Percentiles rank a stretch among this genome's conserved stretches.
phyloP scores from a whole-genome alignment of 805 yeast genomes.

The Wickerhamomyces bisporus region DNA sequence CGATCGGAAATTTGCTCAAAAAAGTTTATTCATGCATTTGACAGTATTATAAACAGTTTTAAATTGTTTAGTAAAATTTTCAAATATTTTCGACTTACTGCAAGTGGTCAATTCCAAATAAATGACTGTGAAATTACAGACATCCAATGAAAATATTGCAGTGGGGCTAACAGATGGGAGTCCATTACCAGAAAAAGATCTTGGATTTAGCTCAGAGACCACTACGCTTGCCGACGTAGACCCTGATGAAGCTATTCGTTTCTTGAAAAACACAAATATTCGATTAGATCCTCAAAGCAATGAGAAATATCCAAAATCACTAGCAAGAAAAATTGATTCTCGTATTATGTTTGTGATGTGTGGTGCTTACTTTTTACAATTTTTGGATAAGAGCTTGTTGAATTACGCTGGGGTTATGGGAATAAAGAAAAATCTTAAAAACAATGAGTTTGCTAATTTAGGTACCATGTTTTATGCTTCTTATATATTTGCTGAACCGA shows the following conservation, averaged over 20 bases:
- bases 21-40: too few relatives aligned
- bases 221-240: constrained; percentile 13
- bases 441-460: constrained; percentile 46
- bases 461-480: constrained; percentile 51
- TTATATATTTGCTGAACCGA: constrained; percentile 49
- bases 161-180: too few relatives aligned
- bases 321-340: constrained; percentile 38
- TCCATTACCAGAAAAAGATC: too few relatives aligned
- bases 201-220: constrained; percentile 4
- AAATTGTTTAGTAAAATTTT: too few relatives aligned
- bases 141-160: too few relatives aligned
- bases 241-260: constrained; percentile 22
- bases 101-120: too few relatives aligned
- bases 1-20: too few relatives aligned
- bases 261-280: constrained; percentile 12
- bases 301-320: constrained; percentile 13
- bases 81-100: too few relatives aligned
- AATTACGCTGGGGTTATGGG: constrained; percentile 67
- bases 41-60: too few relatives aligned
- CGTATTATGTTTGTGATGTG: constrained; percentile 46
- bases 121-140: too few relatives aligned
- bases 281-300: constrained; percentile 1
- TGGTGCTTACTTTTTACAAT: constrained; percentile 50
- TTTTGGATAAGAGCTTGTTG: constrained; percentile 52
- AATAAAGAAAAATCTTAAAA: constrained; percentile 41